Evolutionary conservation across 208 protist genomes (phyloP).

Genomic region (Trypanosoma conorhini): DNA sequence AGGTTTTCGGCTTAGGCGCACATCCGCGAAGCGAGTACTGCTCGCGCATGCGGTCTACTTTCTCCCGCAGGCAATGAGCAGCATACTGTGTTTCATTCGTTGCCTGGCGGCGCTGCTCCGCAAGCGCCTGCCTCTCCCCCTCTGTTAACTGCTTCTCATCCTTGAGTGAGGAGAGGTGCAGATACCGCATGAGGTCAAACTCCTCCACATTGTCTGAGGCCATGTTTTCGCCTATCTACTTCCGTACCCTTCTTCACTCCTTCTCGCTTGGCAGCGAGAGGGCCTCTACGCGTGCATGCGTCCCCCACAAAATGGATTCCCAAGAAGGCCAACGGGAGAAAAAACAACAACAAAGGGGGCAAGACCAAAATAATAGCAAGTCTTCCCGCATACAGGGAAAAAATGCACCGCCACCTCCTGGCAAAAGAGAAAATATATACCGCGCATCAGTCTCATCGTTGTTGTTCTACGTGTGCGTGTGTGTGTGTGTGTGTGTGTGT

Average conservation of each 20-base stretch:
- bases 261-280: neutral
- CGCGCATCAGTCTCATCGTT: neutral
- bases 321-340: neutral
- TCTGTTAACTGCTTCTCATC: slow-evolving; percentile 13
- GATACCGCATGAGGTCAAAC: slow-evolving; percentile 22
- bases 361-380: neutral
- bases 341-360: neutral
- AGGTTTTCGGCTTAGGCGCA: slow-evolving; percentile 11
- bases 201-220: neutral
- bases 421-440: neutral
- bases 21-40: slow-evolving; percentile 17
- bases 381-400: neutral
- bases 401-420: neutral
- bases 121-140: slow-evolving; percentile 8
- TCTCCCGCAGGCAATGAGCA: slow-evolving; percentile 14
- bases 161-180: slow-evolving; percentile 22
- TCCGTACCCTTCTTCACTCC: neutral
- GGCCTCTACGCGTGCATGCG: neutral
- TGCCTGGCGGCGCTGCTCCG: neutral
- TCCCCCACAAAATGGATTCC: neutral
- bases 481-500: neutral
- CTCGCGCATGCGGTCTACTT: slow-evolving; percentile 15
- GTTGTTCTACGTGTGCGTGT: neutral
- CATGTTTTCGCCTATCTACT: neutral
- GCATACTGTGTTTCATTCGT: slow-evolving; percentile 22